Percentiles rank a stretch among this genome's conserved stretches.
phyloP scores from a whole-genome alignment of 805 yeast genomes.

The Teunomyces panamensis region DNA sequence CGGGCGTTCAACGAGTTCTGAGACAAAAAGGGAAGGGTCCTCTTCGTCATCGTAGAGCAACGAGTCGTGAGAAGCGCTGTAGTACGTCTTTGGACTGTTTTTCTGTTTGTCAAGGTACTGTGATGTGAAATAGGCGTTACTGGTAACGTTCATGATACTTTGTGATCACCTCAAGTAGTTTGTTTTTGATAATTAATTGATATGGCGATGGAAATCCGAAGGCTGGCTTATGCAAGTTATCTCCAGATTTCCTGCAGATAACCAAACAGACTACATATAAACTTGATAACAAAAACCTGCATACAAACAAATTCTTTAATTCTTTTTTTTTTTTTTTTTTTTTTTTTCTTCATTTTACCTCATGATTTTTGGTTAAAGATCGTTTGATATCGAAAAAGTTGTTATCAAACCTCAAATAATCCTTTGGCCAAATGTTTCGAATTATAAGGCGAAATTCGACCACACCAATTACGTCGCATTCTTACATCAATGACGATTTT shows the following conservation, averaged over 20 bases:
- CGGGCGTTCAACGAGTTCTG: not conserved
- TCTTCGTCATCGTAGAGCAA: not conserved
- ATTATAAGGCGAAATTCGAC: not conserved
- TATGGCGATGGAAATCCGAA: not conserved
- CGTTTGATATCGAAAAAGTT: too few relatives aligned
- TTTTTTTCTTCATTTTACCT: too few relatives aligned
- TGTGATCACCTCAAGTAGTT: not conserved
- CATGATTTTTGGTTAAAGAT: too few relatives aligned
- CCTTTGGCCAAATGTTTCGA: not conserved
- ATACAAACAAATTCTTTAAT: too few relatives aligned
- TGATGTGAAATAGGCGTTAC: constrained; percentile 39
- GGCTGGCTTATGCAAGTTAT: constrained; percentile 4
- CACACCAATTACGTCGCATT: constrained; percentile 21
- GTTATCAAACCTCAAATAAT: too few relatives aligned
- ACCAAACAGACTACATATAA: too few relatives aligned
- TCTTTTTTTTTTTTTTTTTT: too few relatives aligned
- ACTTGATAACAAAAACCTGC: too few relatives aligned
- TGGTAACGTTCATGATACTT: constrained; percentile 35
- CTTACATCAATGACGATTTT: constrained; percentile 30
- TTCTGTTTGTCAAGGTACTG: constrained; percentile 29
- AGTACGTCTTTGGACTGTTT: constrained; percentile 7
- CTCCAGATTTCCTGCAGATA: too few relatives aligned
- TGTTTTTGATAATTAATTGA: not conserved
- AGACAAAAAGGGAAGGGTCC: not conserved
- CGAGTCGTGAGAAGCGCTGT: not conserved